Conservation (phyloP, 257 asterid genomes). For the Solanum medicagineum region DNA sequence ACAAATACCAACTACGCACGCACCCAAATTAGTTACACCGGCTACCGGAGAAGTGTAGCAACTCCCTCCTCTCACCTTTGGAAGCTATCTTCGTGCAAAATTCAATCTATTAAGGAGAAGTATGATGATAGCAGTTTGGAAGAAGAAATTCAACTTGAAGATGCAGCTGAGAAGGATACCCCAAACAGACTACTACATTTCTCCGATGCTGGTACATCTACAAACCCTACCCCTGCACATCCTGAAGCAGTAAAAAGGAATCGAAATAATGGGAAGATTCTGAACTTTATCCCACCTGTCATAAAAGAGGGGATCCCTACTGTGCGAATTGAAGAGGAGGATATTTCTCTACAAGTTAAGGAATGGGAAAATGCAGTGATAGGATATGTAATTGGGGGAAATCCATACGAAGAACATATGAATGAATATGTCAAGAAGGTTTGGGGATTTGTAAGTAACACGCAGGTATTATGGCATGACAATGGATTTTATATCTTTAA, state of each 20-base stretch:
- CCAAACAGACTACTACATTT: too few relatives aligned
- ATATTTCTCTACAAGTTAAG: not conserved
- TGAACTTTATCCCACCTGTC: not conserved
- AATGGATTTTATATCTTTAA: not conserved
- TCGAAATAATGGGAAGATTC: not conserved
- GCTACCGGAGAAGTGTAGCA: not conserved
- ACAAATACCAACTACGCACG: not conserved
- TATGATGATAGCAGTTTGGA: not conserved
- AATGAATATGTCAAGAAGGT: not conserved
- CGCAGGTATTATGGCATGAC: not conserved
- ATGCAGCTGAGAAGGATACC: too few relatives aligned
- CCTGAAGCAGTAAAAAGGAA: not conserved
- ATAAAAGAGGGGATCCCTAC: not conserved
- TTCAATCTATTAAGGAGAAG: too few relatives aligned
- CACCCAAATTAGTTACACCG: not conserved
- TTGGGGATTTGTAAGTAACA: not conserved
- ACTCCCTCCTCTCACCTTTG: not conserved
- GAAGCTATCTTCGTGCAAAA: not conserved
- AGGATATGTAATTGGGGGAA: not conserved
- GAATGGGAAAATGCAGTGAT: too few relatives aligned
- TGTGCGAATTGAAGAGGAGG: not conserved
- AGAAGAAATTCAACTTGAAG: too few relatives aligned
- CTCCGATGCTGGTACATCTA: too few relatives aligned
- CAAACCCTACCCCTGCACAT: not conserved
- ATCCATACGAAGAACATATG: not conserved